A percentile compares a stretch with the other conserved stretches of the same genome.
Evolutionary conservation across 2,329 filamentous ascomycete species (phyloP).

Genomic region (Exophiala lecanii-corni): DNA sequence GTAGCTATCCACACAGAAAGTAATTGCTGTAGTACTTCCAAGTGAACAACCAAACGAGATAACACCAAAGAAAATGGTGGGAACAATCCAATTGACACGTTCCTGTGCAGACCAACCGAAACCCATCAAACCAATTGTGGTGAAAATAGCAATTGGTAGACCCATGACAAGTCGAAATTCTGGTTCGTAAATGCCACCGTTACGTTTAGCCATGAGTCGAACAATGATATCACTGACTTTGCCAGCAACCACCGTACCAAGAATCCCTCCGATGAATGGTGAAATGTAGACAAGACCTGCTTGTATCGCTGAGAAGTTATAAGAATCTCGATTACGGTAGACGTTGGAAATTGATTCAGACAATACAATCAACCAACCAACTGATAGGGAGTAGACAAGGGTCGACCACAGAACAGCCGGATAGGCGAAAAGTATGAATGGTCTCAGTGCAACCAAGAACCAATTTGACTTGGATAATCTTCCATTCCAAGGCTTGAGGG

Average conservation of each 20-base stretch:
- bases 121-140: slow-evolving; percentile 82
- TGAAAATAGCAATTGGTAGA: slow-evolving; percentile 70
- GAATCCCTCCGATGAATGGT: slow-evolving; percentile 79
- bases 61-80: slow-evolving; percentile 87
- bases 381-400: slow-evolving; percentile 76
- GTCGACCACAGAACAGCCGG: slow-evolving; percentile 86
- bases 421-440: slow-evolving; percentile 82
- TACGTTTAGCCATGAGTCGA: slow-evolving; percentile 71
- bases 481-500: slow-evolving; percentile 72
- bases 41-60: slow-evolving; percentile 89
- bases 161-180: slow-evolving; percentile 91
- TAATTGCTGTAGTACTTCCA: slow-evolving; percentile 86
- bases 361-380: slow-evolving; percentile 93
- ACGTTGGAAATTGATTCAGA: slow-evolving; percentile 82
- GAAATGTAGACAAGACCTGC: slow-evolving; percentile 85
- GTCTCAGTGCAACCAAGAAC: slow-evolving; percentile 70
- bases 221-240: slow-evolving; percentile 83
- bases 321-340: slow-evolving; percentile 63
- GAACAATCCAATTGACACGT: slow-evolving; percentile 78
- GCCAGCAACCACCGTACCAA: slow-evolving; percentile 89
- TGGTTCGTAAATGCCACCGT: slow-evolving; percentile 92
- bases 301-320: slow-evolving; percentile 76
- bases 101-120: slow-evolving; percentile 88
- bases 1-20: slow-evolving; percentile 90
- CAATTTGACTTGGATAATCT: slow-evolving; percentile 73